Conservation (phyloP, 371 early-diverging fungal species). For the Actinomortierella ambigua region DNA sequence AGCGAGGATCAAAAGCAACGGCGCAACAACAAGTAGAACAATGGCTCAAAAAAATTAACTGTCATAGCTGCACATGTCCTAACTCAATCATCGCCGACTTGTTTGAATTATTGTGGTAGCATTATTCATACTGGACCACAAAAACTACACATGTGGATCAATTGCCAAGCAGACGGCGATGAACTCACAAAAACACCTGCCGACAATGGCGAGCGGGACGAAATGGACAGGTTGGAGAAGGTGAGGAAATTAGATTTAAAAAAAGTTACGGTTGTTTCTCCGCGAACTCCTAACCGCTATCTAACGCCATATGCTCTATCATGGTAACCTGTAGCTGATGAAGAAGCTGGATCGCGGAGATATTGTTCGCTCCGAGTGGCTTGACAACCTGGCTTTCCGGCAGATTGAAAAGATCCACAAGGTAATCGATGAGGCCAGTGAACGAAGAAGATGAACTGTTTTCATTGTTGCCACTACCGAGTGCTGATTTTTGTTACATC, state of each 20-base stretch:
- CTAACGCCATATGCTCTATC: neutral
- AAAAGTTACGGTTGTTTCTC: neutral
- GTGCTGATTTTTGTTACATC: neutral
- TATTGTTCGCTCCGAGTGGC: slow-evolving; percentile 84
- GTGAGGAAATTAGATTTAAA: slow-evolving; percentile 50
- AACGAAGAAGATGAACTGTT: neutral
- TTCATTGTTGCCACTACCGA: slow-evolving; percentile 1
- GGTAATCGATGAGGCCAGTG: slow-evolving; percentile 44
- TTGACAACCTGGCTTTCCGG: slow-evolving; percentile 86
- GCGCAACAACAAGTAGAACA: no score
- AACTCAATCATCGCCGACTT: no score
- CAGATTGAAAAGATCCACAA: slow-evolving; percentile 81
- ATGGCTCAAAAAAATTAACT: no score
- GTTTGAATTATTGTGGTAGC: slow-evolving; percentile 58
- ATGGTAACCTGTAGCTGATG: slow-evolving; percentile 58
- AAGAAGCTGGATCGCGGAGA: slow-evolving; percentile 89
- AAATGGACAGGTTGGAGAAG: slow-evolving; percentile 89
- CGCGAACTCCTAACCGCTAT: neutral
- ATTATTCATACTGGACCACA: slow-evolving; percentile 80
- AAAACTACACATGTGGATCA: slow-evolving; percentile 74
- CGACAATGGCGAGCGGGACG: slow-evolving; percentile 57
- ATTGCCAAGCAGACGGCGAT: slow-evolving; percentile 67
- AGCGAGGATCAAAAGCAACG: no score
- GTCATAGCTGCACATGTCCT: no score
- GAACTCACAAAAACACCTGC: slow-evolving; percentile 65